Evolutionary conservation across 495 filamentous ascomycete species (phyloP).

Genomic region (Chaetomium cochliodes): DNA sequence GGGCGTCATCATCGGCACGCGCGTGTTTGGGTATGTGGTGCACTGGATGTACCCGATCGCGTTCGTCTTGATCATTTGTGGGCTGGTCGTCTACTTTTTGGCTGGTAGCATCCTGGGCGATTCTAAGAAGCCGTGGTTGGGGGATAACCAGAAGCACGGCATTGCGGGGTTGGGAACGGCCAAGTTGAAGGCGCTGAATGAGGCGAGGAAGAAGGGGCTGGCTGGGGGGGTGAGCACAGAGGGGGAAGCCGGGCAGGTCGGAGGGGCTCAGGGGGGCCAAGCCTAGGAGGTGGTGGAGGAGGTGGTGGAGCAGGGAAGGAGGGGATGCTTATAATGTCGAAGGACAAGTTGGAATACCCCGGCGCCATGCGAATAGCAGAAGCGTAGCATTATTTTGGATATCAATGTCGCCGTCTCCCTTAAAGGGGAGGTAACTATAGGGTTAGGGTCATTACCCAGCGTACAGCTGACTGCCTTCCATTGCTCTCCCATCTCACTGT

Average conservation of each 20-base stretch:
- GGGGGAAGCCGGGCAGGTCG: background rate
- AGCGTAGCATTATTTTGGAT: background rate
- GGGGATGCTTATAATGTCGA: background rate
- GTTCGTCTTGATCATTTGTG: constrained; percentile 85
- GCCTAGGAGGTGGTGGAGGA: constrained; percentile 2
- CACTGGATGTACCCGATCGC: constrained; percentile 95
- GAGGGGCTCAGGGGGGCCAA: background rate
- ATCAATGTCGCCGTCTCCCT: background rate
- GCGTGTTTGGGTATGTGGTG: constrained; percentile 75
- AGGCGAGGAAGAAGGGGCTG: constrained; percentile 41
- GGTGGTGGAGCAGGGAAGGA: too few species aligned
- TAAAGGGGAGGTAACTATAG: background rate
- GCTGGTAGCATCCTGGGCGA: constrained; percentile 79
- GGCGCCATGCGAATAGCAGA: background rate
- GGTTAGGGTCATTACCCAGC: background rate
- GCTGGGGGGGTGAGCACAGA: constrained; percentile 2
- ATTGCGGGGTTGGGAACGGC: constrained; percentile 84
- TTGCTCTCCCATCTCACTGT: too few species aligned
- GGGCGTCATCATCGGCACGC: constrained; percentile 86
- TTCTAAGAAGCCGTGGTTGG: constrained; percentile 91
- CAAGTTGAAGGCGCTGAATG: constrained; percentile 69
- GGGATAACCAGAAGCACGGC: constrained; percentile 76
- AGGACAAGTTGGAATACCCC: background rate
- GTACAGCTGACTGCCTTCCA: background rate
- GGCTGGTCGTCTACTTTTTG: constrained; percentile 79